A percentile compares a stretch with the other conserved stretches of the same genome.
phyloP scores from a whole-genome alignment of 2,329 filamentous ascomycete species.

The Botryotinia narcissicola region DNA sequence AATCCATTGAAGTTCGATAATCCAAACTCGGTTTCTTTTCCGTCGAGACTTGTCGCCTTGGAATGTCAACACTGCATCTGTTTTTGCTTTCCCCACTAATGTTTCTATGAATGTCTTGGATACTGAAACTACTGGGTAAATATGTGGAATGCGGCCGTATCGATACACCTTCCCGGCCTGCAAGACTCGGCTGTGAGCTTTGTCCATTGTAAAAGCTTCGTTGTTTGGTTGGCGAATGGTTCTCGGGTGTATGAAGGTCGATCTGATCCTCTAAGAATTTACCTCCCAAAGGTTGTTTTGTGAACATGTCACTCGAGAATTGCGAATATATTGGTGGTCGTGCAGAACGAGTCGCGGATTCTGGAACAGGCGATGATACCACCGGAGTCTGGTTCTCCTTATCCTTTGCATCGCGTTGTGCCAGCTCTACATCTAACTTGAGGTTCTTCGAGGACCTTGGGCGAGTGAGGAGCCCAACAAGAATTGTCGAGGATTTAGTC shows the following conservation, averaged over 20 bases:
- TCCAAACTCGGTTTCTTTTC: constrained; percentile 19
- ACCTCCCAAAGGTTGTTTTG: constrained; percentile 41
- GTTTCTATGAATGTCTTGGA: constrained; percentile 37
- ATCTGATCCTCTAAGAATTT: constrained; percentile 40
- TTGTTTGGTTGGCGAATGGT: constrained; percentile 37
- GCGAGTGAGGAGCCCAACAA: constrained; percentile 73
- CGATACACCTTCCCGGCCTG: constrained; percentile 27
- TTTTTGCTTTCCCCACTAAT: constrained; percentile 32
- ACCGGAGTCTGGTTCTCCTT: constrained; percentile 78
- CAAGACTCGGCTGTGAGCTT: constrained; percentile 33
- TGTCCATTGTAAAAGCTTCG: constrained; percentile 34
- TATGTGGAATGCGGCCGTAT: constrained; percentile 37
- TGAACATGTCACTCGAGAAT: constrained; percentile 51
- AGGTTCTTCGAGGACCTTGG: constrained; percentile 73
- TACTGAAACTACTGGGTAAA: constrained; percentile 38
- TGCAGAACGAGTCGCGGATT: constrained; percentile 41
- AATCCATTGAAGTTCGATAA: constrained; percentile 10
- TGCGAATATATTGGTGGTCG: constrained; percentile 79
- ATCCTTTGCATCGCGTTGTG: constrained; percentile 55
- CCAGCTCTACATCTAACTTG: constrained; percentile 50
- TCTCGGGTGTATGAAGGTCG: constrained; percentile 37
- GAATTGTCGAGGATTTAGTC: constrained; percentile 71
- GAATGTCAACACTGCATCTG: constrained; percentile 33
- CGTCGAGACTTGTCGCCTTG: constrained; percentile 29
- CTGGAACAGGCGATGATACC: constrained; percentile 42